These are phyloP conservation scores for Clavispora asparagi DNA, from an alignment of 805 yeast species.

Conservation along the genomic window DNA sequence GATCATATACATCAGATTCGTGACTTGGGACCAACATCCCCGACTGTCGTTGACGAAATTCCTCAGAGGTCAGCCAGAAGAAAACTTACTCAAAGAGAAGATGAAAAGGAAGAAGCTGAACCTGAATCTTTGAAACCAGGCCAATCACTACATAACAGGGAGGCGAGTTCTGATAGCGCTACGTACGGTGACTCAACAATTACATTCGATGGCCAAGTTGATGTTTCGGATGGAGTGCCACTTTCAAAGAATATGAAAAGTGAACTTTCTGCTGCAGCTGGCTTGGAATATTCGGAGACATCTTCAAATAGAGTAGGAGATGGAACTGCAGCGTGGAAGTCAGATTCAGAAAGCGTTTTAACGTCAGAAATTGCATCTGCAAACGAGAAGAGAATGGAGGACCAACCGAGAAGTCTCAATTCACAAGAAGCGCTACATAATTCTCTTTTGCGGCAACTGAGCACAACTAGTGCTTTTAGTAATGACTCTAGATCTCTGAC, in stretches of 20 bases:
- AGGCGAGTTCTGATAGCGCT: neutral
- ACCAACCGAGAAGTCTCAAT: neutral
- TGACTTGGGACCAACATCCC: neutral
- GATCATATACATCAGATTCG: neutral
- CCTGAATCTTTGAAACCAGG: neutral
- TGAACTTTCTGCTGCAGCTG: constrained; percentile 7
- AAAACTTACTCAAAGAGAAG: neutral
- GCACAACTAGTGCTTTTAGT: neutral
- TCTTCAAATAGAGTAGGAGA: neutral
- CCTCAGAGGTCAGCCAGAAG: constrained; percentile 27
- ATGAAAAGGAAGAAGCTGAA: constrained; percentile 2
- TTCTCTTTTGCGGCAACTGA: neutral
- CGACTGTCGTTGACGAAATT: constrained; percentile 6
- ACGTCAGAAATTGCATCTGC: neutral
- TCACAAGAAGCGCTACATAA: neutral
- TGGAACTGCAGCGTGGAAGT: neutral
- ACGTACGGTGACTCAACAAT: constrained; percentile 5
- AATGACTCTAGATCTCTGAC: neutral
- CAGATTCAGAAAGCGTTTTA: neutral
- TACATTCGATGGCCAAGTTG: constrained; percentile 10
- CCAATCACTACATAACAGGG: neutral
- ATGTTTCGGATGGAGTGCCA: constrained; percentile 5
- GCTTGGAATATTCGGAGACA: neutral
- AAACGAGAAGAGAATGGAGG: neutral
- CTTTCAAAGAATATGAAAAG: constrained; percentile 6